These are phyloP conservation scores for Cydonia oblonga DNA, from an alignment of 331 rosid species.

Conservation along the genomic window DNA sequence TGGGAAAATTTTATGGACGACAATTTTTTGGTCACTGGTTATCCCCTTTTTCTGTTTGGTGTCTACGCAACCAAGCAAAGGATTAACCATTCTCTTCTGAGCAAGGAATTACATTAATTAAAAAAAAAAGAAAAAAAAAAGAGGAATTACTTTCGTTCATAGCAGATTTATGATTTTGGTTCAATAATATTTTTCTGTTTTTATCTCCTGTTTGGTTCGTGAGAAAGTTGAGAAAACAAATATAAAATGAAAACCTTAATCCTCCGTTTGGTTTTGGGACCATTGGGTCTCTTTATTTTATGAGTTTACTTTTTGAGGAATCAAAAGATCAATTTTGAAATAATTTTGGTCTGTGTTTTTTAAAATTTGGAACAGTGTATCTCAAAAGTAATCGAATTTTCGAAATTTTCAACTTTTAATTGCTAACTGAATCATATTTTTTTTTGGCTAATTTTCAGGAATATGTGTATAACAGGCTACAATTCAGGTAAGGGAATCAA, in stretches of 20 bases:
- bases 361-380: too few species aligned
- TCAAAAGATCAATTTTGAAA: neutral
- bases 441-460: slow-evolving; percentile 51
- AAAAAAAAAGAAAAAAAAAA: too few species aligned
- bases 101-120: neutral
- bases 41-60: neutral
- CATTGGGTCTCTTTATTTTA: neutral
- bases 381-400: too few species aligned
- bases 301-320: neutral
- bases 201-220: slow-evolving; percentile 11
- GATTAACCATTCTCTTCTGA: neutral
- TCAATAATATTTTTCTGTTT: neutral
- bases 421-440: neutral
- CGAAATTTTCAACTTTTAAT: neutral
- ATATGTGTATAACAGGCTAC: slow-evolving; percentile 91
- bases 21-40: neutral
- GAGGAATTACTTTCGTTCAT: neutral
- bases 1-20: neutral
- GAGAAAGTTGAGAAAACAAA: slow-evolving; percentile 1
- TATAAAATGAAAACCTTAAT: neutral
- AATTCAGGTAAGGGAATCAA: slow-evolving; percentile 55
- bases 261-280: slow-evolving; percentile 11
- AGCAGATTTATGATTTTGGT: neutral
- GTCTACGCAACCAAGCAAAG: slow-evolving; percentile 3
- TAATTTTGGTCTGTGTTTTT: neutral